These are phyloP conservation scores for Pleomassaria siparia DNA, from an alignment of 2,329 filamentous ascomycete genomes.

Conservation along the genomic window DNA sequence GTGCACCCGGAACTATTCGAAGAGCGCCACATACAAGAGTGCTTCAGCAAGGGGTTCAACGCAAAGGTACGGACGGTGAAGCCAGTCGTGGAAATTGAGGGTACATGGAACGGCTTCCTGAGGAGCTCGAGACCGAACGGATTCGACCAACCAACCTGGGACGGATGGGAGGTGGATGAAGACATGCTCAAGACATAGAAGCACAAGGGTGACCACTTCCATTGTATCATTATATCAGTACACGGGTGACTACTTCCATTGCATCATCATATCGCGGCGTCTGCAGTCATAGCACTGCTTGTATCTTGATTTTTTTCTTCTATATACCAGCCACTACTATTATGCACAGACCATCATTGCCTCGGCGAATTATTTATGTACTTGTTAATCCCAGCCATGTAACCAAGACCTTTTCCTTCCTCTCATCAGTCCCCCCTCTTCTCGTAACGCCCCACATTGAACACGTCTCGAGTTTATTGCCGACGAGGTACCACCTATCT, in stretches of 20 bases:
- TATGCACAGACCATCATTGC: too few species aligned
- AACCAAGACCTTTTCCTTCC: too few species aligned
- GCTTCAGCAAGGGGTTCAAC: slow-evolving; percentile 48
- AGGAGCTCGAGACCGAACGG: slow-evolving; percentile 56
- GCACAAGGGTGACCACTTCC: slow-evolving; percentile 8
- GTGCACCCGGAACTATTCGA: slow-evolving; percentile 59
- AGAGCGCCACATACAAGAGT: slow-evolving; percentile 51
- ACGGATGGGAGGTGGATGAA: slow-evolving; percentile 46
- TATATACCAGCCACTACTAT: background rate
- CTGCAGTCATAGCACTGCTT: background rate
- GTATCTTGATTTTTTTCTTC: background rate
- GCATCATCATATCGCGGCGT: too few species aligned
- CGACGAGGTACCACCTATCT: too few species aligned
- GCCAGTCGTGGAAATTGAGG: slow-evolving; percentile 50
- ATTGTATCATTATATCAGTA: background rate
- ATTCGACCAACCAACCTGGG: slow-evolving; percentile 53
- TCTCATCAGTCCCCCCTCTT: too few species aligned
- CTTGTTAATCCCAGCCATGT: too few species aligned
- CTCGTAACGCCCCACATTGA: too few species aligned
- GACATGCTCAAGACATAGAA: slow-evolving; percentile 38
- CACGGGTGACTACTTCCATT: background rate
- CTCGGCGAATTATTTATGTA: too few species aligned
- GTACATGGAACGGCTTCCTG: slow-evolving; percentile 52
- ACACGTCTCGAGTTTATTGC: too few species aligned
- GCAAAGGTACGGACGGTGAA: slow-evolving; percentile 52